Conservation (phyloP, 345 rosid genomes). For the Mangifera indica region DNA sequence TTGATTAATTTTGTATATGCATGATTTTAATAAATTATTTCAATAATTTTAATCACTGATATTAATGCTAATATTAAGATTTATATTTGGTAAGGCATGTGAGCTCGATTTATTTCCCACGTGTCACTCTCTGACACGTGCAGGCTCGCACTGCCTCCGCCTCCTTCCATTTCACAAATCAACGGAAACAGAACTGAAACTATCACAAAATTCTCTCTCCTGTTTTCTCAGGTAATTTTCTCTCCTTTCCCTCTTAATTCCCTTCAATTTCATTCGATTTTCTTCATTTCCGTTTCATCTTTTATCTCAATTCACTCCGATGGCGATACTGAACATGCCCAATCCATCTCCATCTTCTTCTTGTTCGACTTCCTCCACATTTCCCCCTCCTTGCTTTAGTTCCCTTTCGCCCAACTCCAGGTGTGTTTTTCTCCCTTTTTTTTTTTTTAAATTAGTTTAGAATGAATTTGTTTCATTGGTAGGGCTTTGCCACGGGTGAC, state of each 20-base stretch:
- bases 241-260: not conserved
- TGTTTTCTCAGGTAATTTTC: too few relatives aligned
- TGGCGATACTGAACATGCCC: not conserved
- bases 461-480: not conserved
- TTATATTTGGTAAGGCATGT: too few relatives aligned
- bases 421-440: conserved; percentile 18
- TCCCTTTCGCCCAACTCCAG: conserved; percentile 27
- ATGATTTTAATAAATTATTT: too few relatives aligned
- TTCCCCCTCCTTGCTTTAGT: conserved; percentile 38
- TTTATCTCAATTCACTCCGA: not conserved
- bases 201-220: too few relatives aligned
- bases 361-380: conserved; percentile 41
- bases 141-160: too few relatives aligned
- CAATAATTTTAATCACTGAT: too few relatives aligned
- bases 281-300: too few relatives aligned
- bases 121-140: too few relatives aligned
- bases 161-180: conserved; percentile 7
- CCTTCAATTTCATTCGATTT: not conserved
- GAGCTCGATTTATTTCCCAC: too few relatives aligned
- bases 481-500: conserved; percentile 46
- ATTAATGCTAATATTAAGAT: too few relatives aligned
- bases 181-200: not conserved
- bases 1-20: too few relatives aligned
- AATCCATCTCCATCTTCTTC: conserved; percentile 31
- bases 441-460: not conserved